Evolutionary conservation across 1,284 basidiomycete species (phyloP).

Genomic region (Ganoderma lingzhi): DNA sequence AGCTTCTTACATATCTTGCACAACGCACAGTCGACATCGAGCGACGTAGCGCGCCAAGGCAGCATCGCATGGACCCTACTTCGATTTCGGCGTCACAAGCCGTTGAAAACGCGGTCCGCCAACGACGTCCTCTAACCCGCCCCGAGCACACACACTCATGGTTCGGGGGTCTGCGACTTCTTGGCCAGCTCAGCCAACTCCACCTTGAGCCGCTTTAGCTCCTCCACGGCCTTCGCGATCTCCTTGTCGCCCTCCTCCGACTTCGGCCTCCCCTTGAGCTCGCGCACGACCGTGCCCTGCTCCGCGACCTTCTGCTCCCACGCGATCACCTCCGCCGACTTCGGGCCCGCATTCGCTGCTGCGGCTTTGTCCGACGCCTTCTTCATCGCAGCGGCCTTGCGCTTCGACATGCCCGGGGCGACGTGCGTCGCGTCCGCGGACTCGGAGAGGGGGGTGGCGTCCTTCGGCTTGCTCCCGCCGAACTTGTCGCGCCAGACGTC

Average conservation of each 20-base stretch:
- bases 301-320: constrained; percentile 77
- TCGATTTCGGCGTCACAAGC: too few relatives aligned
- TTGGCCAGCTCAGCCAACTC: constrained; percentile 60
- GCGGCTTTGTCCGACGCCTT: constrained; percentile 45
- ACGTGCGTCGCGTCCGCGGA: constrained; percentile 51
- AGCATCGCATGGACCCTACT: too few relatives aligned
- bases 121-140: not conserved
- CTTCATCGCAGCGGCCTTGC: constrained; percentile 55
- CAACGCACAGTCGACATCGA: not conserved
- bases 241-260: constrained; percentile 63
- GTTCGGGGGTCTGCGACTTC: constrained; percentile 10
- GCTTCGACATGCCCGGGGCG: constrained; percentile 57
- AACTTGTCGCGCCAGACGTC: constrained; percentile 87
- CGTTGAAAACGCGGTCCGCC: not conserved
- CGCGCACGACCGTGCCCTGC: constrained; percentile 78
- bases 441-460: constrained; percentile 41
- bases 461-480: constrained; percentile 49
- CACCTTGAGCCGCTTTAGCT: constrained; percentile 65
- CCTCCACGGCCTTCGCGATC: constrained; percentile 54
- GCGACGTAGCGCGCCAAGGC: not conserved
- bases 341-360: constrained; percentile 55
- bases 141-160: not conserved
- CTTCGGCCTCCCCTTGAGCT: constrained; percentile 73
- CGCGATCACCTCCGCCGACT: constrained; percentile 65
- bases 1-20: not conserved